Conservation (phyloP, 2,329 filamentous ascomycete genomes). For the Diaporthe sp. region DNA sequence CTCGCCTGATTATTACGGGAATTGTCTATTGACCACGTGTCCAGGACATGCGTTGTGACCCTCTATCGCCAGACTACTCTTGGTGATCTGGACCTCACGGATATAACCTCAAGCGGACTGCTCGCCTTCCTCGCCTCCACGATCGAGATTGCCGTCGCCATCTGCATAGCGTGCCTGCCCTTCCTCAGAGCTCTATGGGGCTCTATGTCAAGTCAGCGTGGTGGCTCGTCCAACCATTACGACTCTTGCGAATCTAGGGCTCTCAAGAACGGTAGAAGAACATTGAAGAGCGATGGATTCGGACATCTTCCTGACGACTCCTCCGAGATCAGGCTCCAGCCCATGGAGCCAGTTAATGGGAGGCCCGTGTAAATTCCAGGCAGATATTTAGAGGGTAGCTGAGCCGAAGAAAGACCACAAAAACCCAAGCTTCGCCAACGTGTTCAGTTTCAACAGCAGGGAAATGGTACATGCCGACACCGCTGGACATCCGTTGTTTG, state of each 20-base stretch:
- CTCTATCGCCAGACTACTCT: conserved; percentile 13
- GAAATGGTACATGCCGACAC: neutral
- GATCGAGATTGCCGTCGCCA: conserved; percentile 39
- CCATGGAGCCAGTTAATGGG: neutral
- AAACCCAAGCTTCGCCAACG: too few species aligned
- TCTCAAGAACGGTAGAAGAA: neutral
- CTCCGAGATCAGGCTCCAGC: conserved; percentile 6
- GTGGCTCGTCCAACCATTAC: neutral
- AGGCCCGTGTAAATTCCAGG: neutral
- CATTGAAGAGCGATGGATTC: conserved; percentile 3
- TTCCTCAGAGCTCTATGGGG: conserved; percentile 11
- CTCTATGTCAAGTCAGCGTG: neutral
- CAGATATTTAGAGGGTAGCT: neutral
- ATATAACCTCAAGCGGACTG: conserved; percentile 3
- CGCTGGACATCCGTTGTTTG: neutral
- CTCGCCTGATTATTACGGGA: neutral
- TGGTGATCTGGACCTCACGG: neutral
- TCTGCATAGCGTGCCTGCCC: conserved; percentile 8
- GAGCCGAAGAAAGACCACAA: neutral
- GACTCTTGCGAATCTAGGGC: neutral
- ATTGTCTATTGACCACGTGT: neutral
- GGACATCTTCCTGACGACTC: conserved; percentile 7
- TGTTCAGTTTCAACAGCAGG: neutral
- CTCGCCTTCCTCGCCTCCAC: conserved; percentile 41
- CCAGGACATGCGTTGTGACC: conserved; percentile 11